phyloP scores from a whole-genome alignment of 2,329 filamentous ascomycete species.

The Colletotrichum camelliae region DNA sequence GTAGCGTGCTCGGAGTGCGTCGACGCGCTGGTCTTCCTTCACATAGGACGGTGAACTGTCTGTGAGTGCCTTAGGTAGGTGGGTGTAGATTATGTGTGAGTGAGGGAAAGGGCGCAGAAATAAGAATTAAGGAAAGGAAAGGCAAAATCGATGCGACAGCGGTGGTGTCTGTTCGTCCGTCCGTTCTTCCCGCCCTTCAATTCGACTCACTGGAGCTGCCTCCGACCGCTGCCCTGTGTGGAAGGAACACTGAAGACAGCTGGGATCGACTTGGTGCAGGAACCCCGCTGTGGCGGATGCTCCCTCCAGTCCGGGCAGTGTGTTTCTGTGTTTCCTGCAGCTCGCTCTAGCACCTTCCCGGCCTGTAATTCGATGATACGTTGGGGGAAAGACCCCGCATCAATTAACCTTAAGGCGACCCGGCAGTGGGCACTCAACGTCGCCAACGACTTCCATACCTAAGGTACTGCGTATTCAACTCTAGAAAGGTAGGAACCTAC shows the following conservation, averaged over 20 bases:
- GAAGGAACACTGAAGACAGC: background rate
- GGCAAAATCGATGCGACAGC: background rate
- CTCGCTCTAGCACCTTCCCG: background rate
- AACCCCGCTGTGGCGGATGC: conserved; percentile 17
- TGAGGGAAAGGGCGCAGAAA: background rate
- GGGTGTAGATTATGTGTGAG: background rate
- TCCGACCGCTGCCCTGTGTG: background rate
- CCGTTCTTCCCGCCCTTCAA: background rate
- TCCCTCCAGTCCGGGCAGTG: background rate
- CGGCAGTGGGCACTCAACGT: background rate
- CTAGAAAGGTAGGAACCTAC: background rate
- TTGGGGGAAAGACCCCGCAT: conserved; percentile 1
- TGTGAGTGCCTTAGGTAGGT: background rate
- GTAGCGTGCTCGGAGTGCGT: background rate
- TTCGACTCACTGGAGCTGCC: background rate
- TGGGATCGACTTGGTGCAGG: conserved; percentile 1
- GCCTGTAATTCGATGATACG: background rate
- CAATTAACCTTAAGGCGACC: conserved; percentile 1
- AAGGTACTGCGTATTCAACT: background rate
- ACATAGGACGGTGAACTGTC: background rate
- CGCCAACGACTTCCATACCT: background rate
- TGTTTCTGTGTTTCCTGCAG: background rate
- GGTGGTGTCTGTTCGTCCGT: background rate
- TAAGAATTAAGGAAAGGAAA: background rate
- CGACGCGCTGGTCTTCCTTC: background rate